Evolutionary conservation across 2,329 filamentous ascomycete genomes (phyloP).

Genomic region (Blumeria graminis): DNA sequence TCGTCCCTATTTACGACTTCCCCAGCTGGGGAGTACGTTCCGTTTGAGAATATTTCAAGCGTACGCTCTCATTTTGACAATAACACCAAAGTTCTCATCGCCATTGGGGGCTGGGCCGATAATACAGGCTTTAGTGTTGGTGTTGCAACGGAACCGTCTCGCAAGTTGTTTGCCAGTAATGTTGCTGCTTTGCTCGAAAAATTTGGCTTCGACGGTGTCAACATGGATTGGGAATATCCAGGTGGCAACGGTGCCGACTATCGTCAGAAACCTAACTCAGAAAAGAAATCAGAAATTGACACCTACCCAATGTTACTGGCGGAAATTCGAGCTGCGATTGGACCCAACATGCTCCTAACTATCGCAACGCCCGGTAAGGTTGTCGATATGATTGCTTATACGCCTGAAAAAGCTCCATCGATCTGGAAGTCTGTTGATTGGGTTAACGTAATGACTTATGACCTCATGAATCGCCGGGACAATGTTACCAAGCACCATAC

Average conservation of each 20-base stretch:
- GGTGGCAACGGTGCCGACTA: slow-evolving; percentile 41
- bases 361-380: slow-evolving; percentile 41
- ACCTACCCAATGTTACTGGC: slow-evolving; percentile 36
- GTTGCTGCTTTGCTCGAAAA: slow-evolving; percentile 34
- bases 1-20: slow-evolving; percentile 5
- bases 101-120: slow-evolving; percentile 58
- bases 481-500: slow-evolving; percentile 38
- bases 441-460: slow-evolving; percentile 48
- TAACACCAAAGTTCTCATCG: slow-evolving; percentile 38
- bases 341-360: slow-evolving; percentile 31
- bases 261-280: slow-evolving; percentile 33
- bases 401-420: slow-evolving; percentile 26
- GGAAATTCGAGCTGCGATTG: slow-evolving; percentile 32
- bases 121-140: slow-evolving; percentile 35
- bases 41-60: slow-evolving; percentile 5
- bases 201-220: slow-evolving; percentile 39
- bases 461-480: slow-evolving; percentile 46
- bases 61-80: slow-evolving; percentile 18
- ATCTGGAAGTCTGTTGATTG: slow-evolving; percentile 38
- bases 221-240: slow-evolving; percentile 28
- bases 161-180: slow-evolving; percentile 36
- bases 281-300: slow-evolving; percentile 35
- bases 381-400: slow-evolving; percentile 44
- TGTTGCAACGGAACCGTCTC: slow-evolving; percentile 25
- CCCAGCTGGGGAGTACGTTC: slow-evolving; percentile 6